Base-by-base conservation (phyloP, 2,329 filamentous ascomycete genomes). In the Ophiobolus disseminans region DNA sequence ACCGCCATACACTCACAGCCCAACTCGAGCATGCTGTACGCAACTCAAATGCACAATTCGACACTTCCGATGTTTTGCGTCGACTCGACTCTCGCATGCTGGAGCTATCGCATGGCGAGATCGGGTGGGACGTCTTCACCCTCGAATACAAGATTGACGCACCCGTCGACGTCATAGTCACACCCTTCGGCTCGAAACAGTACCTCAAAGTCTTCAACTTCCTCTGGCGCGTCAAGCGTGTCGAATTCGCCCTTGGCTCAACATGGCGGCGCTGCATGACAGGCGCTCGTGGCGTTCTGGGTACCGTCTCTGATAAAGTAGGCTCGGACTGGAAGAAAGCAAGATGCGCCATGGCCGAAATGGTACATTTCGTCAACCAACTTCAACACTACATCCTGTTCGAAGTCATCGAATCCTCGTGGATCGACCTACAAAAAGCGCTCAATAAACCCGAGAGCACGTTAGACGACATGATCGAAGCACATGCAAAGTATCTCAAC, bases 201-300 rank as follows among this genome's bases (percentile, higher is more conserved):
- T 99, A 99, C 70, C 86, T 99, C 62, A 97, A 97, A 70, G 91
- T 99, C 8, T 99, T 99, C 82, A 99, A 99, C 75, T 97, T 99
- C 68, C 82, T 99, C 3, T 99, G 94, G 93, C 88, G 94, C 55
- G 91, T 99, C 67, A 99, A 99, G 76, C 88, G 94, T 21, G 94
- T 99, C 41, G 94, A 99, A 68, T 99, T 97, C 66, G 92, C 90
- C 0, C 83, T 99, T 1, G 84, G 88, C 4, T 91, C 89, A 10
- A 94, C 91, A 31, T 99, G 94, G 92, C 86, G 94, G 48, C 89
- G 92, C 58, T 96, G 89, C 74, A 97, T 97, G 86, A 99, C 94
- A 0, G 94, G 94, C 35, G 86, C 92, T 3, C 84, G 94, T 51
- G 91, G 93, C n/a, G 91, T 97, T 0, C 82, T 99, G 5, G 87